phyloP scores from a whole-genome alignment of 768 basidiomycete species.

The Wakefieldia striispora region DNA sequence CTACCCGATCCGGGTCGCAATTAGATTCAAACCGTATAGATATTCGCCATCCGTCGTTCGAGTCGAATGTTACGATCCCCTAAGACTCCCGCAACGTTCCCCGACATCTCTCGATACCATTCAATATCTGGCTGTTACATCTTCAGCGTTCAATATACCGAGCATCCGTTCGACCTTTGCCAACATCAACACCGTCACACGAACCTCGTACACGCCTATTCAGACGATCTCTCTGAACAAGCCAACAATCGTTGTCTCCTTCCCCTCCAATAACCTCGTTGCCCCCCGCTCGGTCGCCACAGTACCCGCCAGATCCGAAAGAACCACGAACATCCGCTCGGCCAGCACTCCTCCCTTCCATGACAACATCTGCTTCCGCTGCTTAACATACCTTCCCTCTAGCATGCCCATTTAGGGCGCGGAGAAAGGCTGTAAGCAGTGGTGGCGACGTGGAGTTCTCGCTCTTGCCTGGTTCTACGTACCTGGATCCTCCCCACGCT shows the following conservation, averaged over 20 bases:
- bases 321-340: background rate
- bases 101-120: background rate
- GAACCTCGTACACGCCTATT: slow-evolving; percentile 2
- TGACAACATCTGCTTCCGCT: background rate
- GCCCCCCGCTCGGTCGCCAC: background rate
- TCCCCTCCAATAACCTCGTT: background rate
- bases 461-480: too few relatives aligned
- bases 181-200: background rate
- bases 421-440: background rate
- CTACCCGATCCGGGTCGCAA: background rate
- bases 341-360: background rate
- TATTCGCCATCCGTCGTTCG: too few relatives aligned
- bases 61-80: too few relatives aligned
- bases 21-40: background rate
- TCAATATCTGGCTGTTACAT: background rate
- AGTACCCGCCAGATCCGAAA: background rate
- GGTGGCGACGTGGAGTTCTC: background rate
- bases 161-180: background rate
- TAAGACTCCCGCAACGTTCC: background rate
- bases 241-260: background rate
- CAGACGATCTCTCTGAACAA: background rate
- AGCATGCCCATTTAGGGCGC: background rate
- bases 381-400: background rate
- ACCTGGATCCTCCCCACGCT: background rate
- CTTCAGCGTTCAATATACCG: background rate